These are phyloP conservation scores for Hemisphaericaspora nanyangensis DNA, from an alignment of 805 yeast species.

Conservation along the genomic window DNA sequence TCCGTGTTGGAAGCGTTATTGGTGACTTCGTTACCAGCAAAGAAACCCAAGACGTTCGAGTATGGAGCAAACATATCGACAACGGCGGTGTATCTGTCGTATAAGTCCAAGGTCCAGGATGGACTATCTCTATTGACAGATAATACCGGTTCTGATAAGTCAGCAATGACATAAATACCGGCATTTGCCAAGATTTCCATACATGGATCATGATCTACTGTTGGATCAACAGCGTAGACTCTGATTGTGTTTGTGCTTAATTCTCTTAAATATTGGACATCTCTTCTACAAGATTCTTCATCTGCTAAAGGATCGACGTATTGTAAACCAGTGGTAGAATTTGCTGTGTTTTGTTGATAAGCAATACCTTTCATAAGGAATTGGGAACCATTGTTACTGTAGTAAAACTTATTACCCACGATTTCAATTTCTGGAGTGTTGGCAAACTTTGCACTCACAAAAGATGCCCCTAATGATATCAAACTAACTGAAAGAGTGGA, in stretches of 20 bases:
- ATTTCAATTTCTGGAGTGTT: slow-evolving; percentile 34
- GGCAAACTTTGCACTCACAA: slow-evolving; percentile 9
- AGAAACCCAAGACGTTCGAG: slow-evolving; percentile 84
- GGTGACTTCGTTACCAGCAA: slow-evolving; percentile 97
- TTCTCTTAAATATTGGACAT: slow-evolving; percentile 33
- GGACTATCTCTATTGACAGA: slow-evolving; percentile 81
- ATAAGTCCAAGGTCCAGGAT: slow-evolving; percentile 68
- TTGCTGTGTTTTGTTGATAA: slow-evolving; percentile 40
- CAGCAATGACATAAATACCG: slow-evolving; percentile 43
- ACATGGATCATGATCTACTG: slow-evolving; percentile 36
- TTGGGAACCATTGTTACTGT: slow-evolving; percentile 40
- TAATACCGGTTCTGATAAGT: slow-evolving; percentile 61
- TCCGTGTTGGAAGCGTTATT: slow-evolving; percentile 79
- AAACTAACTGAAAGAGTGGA: slow-evolving; percentile 2
- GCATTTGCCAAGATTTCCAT: slow-evolving; percentile 43
- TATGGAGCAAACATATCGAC: slow-evolving; percentile 77
- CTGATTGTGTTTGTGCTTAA: slow-evolving; percentile 41
- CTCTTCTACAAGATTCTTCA: slow-evolving; percentile 39
- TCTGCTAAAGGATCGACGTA: slow-evolving; percentile 42
- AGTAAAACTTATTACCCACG: slow-evolving; percentile 41
- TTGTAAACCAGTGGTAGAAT: slow-evolving; percentile 18
- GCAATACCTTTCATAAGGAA: slow-evolving; percentile 43
- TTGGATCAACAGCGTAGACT: slow-evolving; percentile 40
- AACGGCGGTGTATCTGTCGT: slow-evolving; percentile 74
- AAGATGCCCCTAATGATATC: slow-evolving; percentile 4